Evolutionary conservation across 352 stramenopile genomes (phyloP).

Genomic region (Pythium vanterpoolii): DNA sequence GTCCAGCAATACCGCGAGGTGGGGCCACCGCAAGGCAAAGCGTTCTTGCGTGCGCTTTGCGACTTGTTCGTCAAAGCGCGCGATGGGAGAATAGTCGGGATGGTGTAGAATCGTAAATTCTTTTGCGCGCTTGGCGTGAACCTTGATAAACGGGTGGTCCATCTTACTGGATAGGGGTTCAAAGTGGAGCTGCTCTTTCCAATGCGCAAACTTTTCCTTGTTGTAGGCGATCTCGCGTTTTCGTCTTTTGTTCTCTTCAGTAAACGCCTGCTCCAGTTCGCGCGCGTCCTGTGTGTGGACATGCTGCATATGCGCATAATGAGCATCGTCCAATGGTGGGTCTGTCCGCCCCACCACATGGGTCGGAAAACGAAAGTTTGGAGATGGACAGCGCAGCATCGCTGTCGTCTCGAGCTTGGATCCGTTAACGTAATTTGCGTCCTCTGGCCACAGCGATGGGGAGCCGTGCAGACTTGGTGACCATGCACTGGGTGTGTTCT

Average conservation of each 20-base stretch:
- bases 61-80: slow-evolving; percentile 34
- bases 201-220: slow-evolving; percentile 33
- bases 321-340: slow-evolving; percentile 12
- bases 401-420: slow-evolving; percentile 25
- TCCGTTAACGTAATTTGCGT: slow-evolving; percentile 37
- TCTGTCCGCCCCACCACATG: slow-evolving; percentile 25
- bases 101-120: slow-evolving; percentile 49
- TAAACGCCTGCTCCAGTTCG: slow-evolving; percentile 29
- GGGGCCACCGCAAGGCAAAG: slow-evolving; percentile 47
- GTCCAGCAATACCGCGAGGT: slow-evolving; percentile 42
- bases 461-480: slow-evolving; percentile 38
- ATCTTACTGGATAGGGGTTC: slow-evolving; percentile 40
- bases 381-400: slow-evolving; percentile 50
- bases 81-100: slow-evolving; percentile 37
- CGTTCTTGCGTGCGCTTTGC: slow-evolving; percentile 30
- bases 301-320: slow-evolving; percentile 25
- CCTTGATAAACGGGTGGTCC: slow-evolving; percentile 39
- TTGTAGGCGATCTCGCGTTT: slow-evolving; percentile 33
- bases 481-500: slow-evolving; percentile 31
- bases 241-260: slow-evolving; percentile 32
- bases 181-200: slow-evolving; percentile 44
- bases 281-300: slow-evolving; percentile 27
- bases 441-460: slow-evolving; percentile 50
- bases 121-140: slow-evolving; percentile 33
- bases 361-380: slow-evolving; percentile 30